Evolutionary conservation across 768 basidiomycete genomes (phyloP).

Genomic region (Lentinula aciculospora): DNA sequence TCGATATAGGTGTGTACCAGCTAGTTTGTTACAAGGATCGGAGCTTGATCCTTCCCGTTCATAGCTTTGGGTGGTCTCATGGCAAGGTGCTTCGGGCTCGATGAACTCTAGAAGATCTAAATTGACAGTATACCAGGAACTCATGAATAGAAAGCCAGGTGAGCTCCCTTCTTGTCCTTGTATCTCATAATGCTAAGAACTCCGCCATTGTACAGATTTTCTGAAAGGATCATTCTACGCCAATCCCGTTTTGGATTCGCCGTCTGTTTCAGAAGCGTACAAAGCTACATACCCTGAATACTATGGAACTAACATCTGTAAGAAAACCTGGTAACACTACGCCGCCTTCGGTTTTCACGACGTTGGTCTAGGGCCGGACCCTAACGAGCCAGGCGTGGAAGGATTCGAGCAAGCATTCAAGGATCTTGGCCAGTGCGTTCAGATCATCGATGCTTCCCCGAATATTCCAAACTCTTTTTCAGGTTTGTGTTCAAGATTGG

Average conservation of each 20-base stretch:
- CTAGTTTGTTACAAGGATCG: neutral
- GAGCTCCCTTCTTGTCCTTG: conserved; percentile 3
- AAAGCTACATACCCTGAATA: conserved; percentile 69
- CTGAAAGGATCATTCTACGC: conserved; percentile 96
- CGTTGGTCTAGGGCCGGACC: conserved; percentile 50
- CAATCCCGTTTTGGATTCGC: conserved; percentile 67
- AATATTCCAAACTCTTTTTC: neutral
- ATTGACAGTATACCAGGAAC: conserved; percentile 47
- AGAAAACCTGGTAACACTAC: conserved; percentile 7
- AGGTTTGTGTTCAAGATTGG: conserved; percentile 85
- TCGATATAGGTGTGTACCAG: conserved; percentile 59
- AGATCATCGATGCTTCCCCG: neutral
- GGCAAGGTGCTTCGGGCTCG: conserved; percentile 58
- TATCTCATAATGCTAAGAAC: neutral
- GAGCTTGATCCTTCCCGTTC: neutral
- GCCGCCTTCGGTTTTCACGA: neutral
- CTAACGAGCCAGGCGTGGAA: conserved; percentile 53
- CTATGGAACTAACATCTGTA: conserved; percentile 88
- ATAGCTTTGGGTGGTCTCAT: conserved; percentile 95
- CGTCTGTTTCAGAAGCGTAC: conserved; percentile 54
- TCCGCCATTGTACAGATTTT: conserved; percentile 40
- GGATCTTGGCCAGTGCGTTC: conserved; percentile 59
- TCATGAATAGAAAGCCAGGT: conserved; percentile 94
- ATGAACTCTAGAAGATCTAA: neutral
- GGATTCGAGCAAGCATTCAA: conserved; percentile 90